These are phyloP conservation scores for Hysterium pulicare DNA, from an alignment of 2,329 filamentous ascomycete species.

Conservation along the genomic window DNA sequence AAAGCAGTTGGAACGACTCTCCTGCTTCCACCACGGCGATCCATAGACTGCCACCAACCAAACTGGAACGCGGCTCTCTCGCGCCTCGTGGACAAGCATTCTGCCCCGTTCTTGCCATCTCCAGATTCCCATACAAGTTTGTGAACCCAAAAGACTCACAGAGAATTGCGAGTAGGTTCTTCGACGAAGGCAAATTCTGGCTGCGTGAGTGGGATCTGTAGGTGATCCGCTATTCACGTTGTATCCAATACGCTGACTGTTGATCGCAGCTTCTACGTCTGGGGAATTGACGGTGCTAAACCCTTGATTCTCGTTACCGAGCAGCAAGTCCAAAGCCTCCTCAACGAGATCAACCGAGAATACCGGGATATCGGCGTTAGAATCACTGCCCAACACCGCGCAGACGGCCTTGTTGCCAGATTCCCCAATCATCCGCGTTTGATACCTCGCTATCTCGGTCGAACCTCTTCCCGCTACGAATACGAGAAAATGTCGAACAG, in stretches of 20 bases:
- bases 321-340: conserved; percentile 61
- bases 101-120: conserved; percentile 46
- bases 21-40: not conserved
- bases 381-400: conserved; percentile 55
- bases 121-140: conserved; percentile 58
- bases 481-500: conserved; percentile 37
- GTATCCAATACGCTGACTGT: conserved; percentile 19
- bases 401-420: conserved; percentile 56
- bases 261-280: conserved; percentile 61
- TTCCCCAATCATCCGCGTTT: conserved; percentile 62
- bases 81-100: conserved; percentile 33
- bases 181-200: conserved; percentile 57
- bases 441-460: conserved; percentile 65
- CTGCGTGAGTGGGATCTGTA: conserved; percentile 72
- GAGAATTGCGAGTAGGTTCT: conserved; percentile 53
- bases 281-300: conserved; percentile 43
- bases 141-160: conserved; percentile 49
- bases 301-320: conserved; percentile 67
- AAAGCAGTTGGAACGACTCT: not conserved
- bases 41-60: conserved; percentile 11
- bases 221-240: conserved; percentile 38
- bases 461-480: conserved; percentile 47
- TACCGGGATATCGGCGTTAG: conserved; percentile 53
- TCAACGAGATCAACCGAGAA: conserved; percentile 60
- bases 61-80: conserved; percentile 28